Conservation (phyloP, 306 rosid genomes). For the Sesbania bispinosa region DNA sequence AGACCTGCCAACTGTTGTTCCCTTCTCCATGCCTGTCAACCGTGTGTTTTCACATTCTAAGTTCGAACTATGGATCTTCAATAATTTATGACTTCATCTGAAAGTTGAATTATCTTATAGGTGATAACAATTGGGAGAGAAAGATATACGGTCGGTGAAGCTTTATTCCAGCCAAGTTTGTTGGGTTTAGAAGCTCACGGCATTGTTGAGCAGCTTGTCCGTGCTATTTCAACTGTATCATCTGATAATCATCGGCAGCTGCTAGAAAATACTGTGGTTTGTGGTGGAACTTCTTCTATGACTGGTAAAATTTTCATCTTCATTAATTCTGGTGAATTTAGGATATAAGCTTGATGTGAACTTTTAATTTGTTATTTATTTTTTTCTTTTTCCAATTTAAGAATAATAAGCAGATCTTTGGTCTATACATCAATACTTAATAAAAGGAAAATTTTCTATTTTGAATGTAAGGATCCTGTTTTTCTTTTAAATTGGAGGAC, state of each 20-base stretch:
- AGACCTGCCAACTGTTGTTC: neutral
- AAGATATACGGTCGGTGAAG: conserved; percentile 85
- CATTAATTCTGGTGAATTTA: neutral
- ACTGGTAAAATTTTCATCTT: conserved; percentile 45
- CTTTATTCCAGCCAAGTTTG: conserved; percentile 78
- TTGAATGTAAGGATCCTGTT: neutral
- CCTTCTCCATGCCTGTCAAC: neutral
- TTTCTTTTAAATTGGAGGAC: neutral
- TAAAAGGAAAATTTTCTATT: neutral
- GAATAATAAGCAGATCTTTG: neutral
- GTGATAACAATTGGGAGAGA: conserved; percentile 79
- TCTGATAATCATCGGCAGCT: conserved; percentile 92
- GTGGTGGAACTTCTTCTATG: conserved; percentile 89
- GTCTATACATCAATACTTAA: neutral
- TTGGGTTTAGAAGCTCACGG: conserved; percentile 91
- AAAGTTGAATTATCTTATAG: conserved; percentile 42
- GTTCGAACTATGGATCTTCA: neutral
- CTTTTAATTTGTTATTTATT: conserved; percentile 4
- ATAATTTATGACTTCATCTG: neutral
- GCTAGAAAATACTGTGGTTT: conserved; percentile 87
- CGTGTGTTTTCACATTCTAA: neutral
- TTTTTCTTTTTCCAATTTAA: neutral
- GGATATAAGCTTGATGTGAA: conserved; percentile 18
- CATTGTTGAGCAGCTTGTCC: conserved; percentile 95
- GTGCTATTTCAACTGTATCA: conserved; percentile 79